Evolutionary conservation across 2,329 filamentous ascomycete species (phyloP).

Genomic region (Penicillium psychrosexuale): DNA sequence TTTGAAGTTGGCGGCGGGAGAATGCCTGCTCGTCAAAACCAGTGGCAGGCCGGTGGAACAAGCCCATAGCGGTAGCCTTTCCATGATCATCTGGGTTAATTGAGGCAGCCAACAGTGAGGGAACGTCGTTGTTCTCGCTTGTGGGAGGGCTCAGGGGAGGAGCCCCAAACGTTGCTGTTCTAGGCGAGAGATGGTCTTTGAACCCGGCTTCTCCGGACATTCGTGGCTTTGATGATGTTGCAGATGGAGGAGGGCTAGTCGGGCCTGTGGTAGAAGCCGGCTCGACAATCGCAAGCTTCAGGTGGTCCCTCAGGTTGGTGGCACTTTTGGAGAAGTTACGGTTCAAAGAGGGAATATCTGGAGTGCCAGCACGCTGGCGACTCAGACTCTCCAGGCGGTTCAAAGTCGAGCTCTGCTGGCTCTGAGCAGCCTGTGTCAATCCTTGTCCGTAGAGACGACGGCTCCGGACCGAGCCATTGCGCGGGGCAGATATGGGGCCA

Average conservation of each 20-base stretch:
- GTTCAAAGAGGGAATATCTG: conserved; percentile 43
- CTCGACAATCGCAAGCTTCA: conserved; percentile 33
- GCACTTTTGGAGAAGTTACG: conserved; percentile 57
- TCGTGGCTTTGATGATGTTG: conserved; percentile 38
- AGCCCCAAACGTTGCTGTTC: conserved; percentile 27
- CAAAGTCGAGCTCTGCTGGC: conserved; percentile 72
- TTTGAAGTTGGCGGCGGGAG: conserved; percentile 73
- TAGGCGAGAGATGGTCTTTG: conserved; percentile 31
- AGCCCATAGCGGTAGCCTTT: conserved; percentile 72
- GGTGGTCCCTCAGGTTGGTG: conserved; percentile 60
- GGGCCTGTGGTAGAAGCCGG: conserved; percentile 20
- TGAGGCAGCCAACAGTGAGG: conserved; percentile 59
- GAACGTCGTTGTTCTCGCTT: conserved; percentile 68
- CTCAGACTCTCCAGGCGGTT: conserved; percentile 77
- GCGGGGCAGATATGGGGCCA: conserved; percentile 43
- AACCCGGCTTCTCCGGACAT: conserved; percentile 34
- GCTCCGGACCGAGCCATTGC: conserved; percentile 66
- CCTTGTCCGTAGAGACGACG: conserved; percentile 80
- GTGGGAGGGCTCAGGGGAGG: conserved; percentile 67
- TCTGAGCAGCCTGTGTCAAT: conserved; percentile 73
- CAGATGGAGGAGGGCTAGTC: conserved; percentile 45
- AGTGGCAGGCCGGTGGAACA: conserved; percentile 69
- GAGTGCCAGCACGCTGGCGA: conserved; percentile 61
- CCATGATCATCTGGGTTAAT: conserved; percentile 74
- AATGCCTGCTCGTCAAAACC: conserved; percentile 84